Percentiles rank a stretch among this genome's conserved stretches.
These are phyloP conservation scores for Sporothrix variecibatus DNA, from an alignment of 2,329 filamentous ascomycete genomes.

Conservation along the genomic window DNA sequence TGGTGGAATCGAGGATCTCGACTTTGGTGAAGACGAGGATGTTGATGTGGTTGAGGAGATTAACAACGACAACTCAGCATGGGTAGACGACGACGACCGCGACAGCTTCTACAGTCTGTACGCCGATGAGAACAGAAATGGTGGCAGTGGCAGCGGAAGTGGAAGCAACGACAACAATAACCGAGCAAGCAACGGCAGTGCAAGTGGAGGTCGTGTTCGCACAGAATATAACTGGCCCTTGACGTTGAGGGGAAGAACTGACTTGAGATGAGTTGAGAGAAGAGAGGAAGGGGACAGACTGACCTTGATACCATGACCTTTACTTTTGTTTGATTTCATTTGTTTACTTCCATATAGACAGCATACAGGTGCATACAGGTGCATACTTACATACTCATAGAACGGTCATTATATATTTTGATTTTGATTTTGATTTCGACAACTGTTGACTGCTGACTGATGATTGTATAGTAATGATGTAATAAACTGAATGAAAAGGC, in stretches of 20 bases:
- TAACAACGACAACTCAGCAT: neutral
- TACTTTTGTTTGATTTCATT: neutral
- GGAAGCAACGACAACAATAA: neutral
- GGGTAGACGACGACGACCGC: neutral
- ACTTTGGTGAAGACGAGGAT: neutral
- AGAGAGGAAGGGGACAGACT: neutral
- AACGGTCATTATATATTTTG: neutral
- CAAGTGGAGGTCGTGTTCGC: neutral
- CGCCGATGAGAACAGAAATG: neutral
- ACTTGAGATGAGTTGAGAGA: neutral
- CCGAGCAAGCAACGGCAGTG: neutral
- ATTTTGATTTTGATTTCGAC: neutral
- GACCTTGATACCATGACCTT: neutral
- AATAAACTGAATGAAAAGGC: neutral
- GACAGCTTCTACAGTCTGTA: neutral
- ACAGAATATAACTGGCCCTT: slow-evolving; percentile 3
- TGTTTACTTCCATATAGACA: neutral
- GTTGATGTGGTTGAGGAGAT: neutral
- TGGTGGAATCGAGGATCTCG: neutral
- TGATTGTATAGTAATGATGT: neutral
- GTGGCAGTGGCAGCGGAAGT: neutral
- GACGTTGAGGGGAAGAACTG: neutral
- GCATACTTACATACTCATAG: neutral
- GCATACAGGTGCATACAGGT: neutral
- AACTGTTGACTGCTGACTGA: neutral